Base-by-base conservation (phyloP, 306 rosid genomes). In the Vigna radiata region DNA sequence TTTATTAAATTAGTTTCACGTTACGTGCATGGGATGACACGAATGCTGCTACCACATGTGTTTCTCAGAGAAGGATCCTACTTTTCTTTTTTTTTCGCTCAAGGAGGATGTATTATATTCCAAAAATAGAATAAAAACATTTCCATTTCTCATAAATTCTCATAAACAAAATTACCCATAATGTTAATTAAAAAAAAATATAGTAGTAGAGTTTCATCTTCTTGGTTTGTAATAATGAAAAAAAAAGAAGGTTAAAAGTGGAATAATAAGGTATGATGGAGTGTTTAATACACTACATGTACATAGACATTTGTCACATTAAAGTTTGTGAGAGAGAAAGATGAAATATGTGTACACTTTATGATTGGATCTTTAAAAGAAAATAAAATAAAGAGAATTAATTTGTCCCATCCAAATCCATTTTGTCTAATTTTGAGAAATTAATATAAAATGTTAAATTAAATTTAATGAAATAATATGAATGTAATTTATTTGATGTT, bases 321-420 rank as follows among this genome's bases (percentile, higher is more conserved):
- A 2, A 50, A 18, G 69, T 66, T 54, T 62, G 77, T 9, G 46
- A 41, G 13, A 41, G 13, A 11, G 14, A 10, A 9, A 41, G 3
- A 41, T 77, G 77, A 83, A 81, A 77, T 50, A 12, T 15, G 52
- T 66, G 15, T 53, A 33, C 37, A 33, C 33, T 33, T 33, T 33
- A 33, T 33, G 37, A 33, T 33, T 33, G 37, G 37, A 33, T 33
- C 1, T 4, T 33, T 5, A 1, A 1, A 50, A 52, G 11, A n/a
- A 25, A 27, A 17, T 18, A 2, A 1, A 52, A 36, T 5, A n/a
- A 15, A 27, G 10, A 3, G 1, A 17, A 19, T 19, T 54, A 19
- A 19, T 50, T 69, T 70, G 76, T 81, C 67, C 65, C 46, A 33
- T 43, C 72, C 79, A 58, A 54, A 44, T 52, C 77, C 33, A 29